Conservation (phyloP, 306 rosid species). For the Castanea crenata region DNA sequence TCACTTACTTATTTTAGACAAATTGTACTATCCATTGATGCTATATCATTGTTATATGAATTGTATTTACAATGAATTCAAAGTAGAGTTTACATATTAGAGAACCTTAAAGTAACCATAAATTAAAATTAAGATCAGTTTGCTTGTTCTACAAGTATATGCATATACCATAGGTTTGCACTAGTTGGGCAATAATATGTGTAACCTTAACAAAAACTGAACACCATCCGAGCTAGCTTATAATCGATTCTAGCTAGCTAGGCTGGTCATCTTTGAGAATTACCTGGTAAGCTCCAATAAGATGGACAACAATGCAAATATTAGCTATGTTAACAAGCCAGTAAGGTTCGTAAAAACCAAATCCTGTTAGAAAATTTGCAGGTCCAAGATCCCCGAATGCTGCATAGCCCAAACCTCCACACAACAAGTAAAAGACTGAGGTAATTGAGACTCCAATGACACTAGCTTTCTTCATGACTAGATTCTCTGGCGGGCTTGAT, state of each 20-base stretch:
- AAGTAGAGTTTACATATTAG: too few relatives aligned
- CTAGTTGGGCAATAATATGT: too few relatives aligned
- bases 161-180: too few relatives aligned
- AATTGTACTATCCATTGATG: too few relatives aligned
- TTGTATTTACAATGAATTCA: too few relatives aligned
- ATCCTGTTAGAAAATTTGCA: slow-evolving; percentile 58
- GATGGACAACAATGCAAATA: slow-evolving; percentile 39
- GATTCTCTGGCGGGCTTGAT: slow-evolving; percentile 48
- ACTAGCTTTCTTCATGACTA: slow-evolving; percentile 41
- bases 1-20: too few relatives aligned
- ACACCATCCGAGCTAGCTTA: not conserved
- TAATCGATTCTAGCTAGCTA: not conserved
- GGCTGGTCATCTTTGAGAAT: not conserved
- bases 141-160: too few relatives aligned
- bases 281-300: slow-evolving; percentile 51
- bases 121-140: too few relatives aligned
- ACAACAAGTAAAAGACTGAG: slow-evolving; percentile 29
- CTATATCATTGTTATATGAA: too few relatives aligned
- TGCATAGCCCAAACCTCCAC: slow-evolving; percentile 41
- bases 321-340: slow-evolving; percentile 48
- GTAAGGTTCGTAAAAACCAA: slow-evolving; percentile 57
- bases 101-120: too few relatives aligned
- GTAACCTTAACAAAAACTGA: too few relatives aligned
- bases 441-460: slow-evolving; percentile 7
- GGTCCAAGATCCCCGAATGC: slow-evolving; percentile 54